phyloP scores from a whole-genome alignment of 768 basidiomycete species.

The Dendrothele bispora region DNA sequence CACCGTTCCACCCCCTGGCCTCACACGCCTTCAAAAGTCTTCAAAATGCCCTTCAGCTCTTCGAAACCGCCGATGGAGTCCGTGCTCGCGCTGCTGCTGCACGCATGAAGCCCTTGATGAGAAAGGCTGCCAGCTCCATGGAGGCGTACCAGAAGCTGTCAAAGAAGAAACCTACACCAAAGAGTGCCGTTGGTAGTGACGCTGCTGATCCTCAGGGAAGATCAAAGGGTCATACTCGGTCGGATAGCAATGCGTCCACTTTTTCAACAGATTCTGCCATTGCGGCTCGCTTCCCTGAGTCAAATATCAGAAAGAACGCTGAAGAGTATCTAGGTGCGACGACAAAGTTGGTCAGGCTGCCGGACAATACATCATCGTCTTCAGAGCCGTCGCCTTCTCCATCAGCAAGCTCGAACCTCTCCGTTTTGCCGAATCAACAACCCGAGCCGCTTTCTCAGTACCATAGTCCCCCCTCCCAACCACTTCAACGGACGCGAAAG shows the following conservation, averaged over 20 bases:
- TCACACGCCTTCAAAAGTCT: slow-evolving; percentile 18
- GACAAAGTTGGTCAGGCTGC: slow-evolving; percentile 19
- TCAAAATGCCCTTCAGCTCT: slow-evolving; percentile 19
- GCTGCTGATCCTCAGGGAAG: neutral
- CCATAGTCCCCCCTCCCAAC: too few relatives aligned
- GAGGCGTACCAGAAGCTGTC: slow-evolving; percentile 7
- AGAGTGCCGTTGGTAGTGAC: neutral
- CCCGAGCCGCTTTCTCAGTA: too few relatives aligned
- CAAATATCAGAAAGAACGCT: slow-evolving; percentile 17
- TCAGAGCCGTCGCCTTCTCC: neutral
- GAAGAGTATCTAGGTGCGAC: slow-evolving; percentile 20
- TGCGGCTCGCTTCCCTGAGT: slow-evolving; percentile 13
- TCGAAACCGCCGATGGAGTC: slow-evolving; percentile 16
- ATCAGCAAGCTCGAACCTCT: neutral
- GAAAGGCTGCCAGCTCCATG: slow-evolving; percentile 15
- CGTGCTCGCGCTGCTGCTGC: slow-evolving; percentile 15
- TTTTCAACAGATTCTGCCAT: neutral
- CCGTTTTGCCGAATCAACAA: neutral
- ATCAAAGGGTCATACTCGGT: neutral
- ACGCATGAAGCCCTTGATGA: slow-evolving; percentile 13
- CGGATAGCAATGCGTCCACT: too few relatives aligned
- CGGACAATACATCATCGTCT: neutral
- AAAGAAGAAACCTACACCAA: neutral
- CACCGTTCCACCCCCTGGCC: slow-evolving; percentile 20
- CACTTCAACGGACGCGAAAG: too few relatives aligned